Base-by-base conservation (phyloP, 352 stramenopile species). In the Globisporangium sylvaticum region DNA sequence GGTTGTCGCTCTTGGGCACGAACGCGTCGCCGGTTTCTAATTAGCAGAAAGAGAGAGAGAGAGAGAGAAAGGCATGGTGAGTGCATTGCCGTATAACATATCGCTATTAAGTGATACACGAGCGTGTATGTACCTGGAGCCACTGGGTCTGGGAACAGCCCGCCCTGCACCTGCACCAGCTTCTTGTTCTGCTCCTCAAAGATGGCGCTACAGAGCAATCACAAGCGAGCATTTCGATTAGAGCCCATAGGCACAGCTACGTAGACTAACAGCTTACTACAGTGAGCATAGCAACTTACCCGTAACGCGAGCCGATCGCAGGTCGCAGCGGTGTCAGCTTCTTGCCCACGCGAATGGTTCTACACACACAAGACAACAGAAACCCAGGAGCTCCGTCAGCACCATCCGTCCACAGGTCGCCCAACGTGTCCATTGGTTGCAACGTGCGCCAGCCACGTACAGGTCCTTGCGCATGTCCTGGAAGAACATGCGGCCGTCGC, bases 171-270 rank as follows among this genome's bases (percentile, higher is more conserved):
- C 18, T 83, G 65, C 25, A 92, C 79, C 22, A 95, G 71, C 52
- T 79, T 80, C 64, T 95, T 92, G 76, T 94, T 89, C 64, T 91
- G 85, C 69, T 91, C 83, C 56, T 95, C 87, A 64, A 95, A 95
- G 58, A 92, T 88, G 25, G 84, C 75, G 57, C 84, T 90, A 48
- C 27, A 56, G 7, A n/a, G 14, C 3, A 56, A n/a, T 58, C 22
- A 34, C 12, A 39, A 37, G 18, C 50, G 37, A 14, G 7, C 20
- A 14, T 24, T 24, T 3, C 15, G 44, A 24, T 52, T 29, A 55
- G 48, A 29, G n/a, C 48, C 48, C 18, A 6, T 3, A 44, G n/a
- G 14, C 14, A 53, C 12, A 27, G 8, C 46, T 15, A 4, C 20
- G n/a, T 37, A 4, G 59, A 48, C 6, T 7, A 48, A 48, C 18